Percentiles rank a stretch among this genome's conserved stretches.
Evolutionary conservation across 371 early-diverging fungal genomes (phyloP).

Genomic region (Syncephalastrum contaminatum): DNA sequence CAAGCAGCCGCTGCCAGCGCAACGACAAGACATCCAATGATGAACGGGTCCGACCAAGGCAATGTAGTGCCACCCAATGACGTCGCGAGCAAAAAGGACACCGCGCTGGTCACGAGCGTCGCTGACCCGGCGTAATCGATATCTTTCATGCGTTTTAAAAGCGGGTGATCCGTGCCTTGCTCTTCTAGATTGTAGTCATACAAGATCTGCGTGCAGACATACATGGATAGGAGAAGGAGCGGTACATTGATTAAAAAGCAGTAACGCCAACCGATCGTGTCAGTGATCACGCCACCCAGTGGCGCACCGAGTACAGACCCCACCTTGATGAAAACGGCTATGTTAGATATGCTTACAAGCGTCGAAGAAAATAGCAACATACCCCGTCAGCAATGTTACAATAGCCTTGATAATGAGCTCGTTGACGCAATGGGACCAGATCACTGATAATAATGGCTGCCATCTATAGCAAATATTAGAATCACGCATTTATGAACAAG

Average conservation of each 20-base stretch:
- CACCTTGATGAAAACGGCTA: constrained; percentile 43
- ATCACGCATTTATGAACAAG: constrained; percentile 3
- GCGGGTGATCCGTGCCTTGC: constrained; percentile 34
- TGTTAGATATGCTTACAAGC: constrained; percentile 19
- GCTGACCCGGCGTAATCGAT: constrained; percentile 67
- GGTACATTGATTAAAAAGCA: constrained; percentile 80
- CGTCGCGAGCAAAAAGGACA: constrained; percentile 58
- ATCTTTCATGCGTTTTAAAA: constrained; percentile 51
- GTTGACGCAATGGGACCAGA: constrained; percentile 47
- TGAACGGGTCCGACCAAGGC: constrained; percentile 59
- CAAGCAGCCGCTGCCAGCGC: constrained; percentile 37
- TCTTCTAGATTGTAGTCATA: constrained; percentile 41
- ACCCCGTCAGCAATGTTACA: constrained; percentile 46
- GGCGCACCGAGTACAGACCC: constrained; percentile 72
- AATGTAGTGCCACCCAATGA: constrained; percentile 64
- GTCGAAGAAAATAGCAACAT: constrained; percentile 19
- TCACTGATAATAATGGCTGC: constrained; percentile 38
- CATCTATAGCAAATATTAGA: constrained; percentile 14
- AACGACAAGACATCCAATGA: constrained; percentile 53
- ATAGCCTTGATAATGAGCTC: constrained; percentile 50
- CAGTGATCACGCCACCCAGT: constrained; percentile 61
- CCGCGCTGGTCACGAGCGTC: constrained; percentile 48
- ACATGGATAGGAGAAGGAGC: constrained; percentile 55
- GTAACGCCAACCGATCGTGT: constrained; percentile 56
- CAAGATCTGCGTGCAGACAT: constrained; percentile 36